Conservation (phyloP, 1,284 basidiomycete genomes). For the Entoloma clypeatum region DNA sequence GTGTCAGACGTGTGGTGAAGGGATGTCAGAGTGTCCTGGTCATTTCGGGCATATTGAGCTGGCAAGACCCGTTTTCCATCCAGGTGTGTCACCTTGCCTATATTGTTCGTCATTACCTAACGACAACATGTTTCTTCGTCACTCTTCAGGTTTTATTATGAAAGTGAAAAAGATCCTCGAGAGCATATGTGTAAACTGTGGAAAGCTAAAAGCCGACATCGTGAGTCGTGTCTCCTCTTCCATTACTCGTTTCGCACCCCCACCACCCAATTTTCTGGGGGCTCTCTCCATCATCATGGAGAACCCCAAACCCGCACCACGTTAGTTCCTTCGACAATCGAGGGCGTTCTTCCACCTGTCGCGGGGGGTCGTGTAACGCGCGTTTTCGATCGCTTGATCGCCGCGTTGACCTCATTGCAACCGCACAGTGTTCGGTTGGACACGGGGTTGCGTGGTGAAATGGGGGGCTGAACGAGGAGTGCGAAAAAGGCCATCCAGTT, state of each 20-base stretch:
- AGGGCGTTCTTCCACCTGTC: constrained; percentile 73
- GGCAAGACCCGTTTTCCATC: constrained; percentile 94
- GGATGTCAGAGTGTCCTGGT: constrained; percentile 96
- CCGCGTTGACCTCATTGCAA: constrained; percentile 65
- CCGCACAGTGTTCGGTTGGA: constrained; percentile 69
- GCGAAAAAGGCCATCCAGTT: constrained; percentile 53
- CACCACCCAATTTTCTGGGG: constrained; percentile 91
- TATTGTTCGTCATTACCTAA: neutral
- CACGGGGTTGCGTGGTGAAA: constrained; percentile 85
- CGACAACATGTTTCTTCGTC: constrained; percentile 8
- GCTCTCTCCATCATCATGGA: constrained; percentile 84
- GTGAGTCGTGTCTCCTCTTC: constrained; percentile 76
- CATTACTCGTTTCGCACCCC: constrained; percentile 85
- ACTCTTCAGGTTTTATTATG: constrained; percentile 80
- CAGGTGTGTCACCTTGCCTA: constrained; percentile 56
- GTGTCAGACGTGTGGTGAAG: constrained; percentile 99
- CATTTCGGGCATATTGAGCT: constrained; percentile 99
- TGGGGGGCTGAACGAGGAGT: constrained; percentile 93
- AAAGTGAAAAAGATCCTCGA: constrained; percentile 99
- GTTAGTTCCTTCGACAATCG: constrained; percentile 68
- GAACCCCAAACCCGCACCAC: constrained; percentile 87
- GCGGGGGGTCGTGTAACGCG: constrained; percentile 55
- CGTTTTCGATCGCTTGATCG: constrained; percentile 89
- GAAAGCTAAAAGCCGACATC: constrained; percentile 94
- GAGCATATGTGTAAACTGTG: constrained; percentile 98